Conservation (phyloP, 768 basidiomycete species). For the Erythrobasidium yunnanense region DNA sequence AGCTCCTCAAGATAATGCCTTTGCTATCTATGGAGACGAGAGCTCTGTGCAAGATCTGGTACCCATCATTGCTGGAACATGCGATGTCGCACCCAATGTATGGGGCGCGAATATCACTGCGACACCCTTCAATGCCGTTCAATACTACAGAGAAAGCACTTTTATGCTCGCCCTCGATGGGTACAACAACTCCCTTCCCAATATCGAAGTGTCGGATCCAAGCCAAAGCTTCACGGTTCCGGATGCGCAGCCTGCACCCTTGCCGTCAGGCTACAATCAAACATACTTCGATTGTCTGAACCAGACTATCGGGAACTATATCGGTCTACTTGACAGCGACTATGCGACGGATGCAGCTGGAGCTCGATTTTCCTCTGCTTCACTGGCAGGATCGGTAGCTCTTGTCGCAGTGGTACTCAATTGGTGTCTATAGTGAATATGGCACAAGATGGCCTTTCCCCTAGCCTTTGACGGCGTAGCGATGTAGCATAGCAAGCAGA, state of each 20-base stretch:
- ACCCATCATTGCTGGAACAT: conserved; percentile 4
- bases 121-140: conserved; percentile 18
- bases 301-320: conserved; percentile 11
- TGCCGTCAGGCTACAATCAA: conserved; percentile 12
- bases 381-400: too few relatives aligned
- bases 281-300: conserved; percentile 30
- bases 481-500: too few relatives aligned
- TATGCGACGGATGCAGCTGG: conserved; percentile 2
- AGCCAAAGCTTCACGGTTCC: conserved; percentile 15
- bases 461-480: too few relatives aligned
- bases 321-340: conserved; percentile 27
- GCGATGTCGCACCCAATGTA: not conserved
- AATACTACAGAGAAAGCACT: conserved; percentile 24
- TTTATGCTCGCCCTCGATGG: conserved; percentile 25
- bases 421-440: too few relatives aligned
- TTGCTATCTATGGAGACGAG: conserved; percentile 28
- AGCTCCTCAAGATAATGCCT: conserved; percentile 8
- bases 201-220: conserved; percentile 14
- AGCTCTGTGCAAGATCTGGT: conserved; percentile 24
- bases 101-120: conserved; percentile 19
- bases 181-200: conserved; percentile 27
- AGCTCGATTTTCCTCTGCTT: too few relatives aligned
- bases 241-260: conserved; percentile 13
- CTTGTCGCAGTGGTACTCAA: too few relatives aligned
- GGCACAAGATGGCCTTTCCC: too few relatives aligned